Evolutionary conservation across 1,284 basidiomycete species (phyloP).

Genomic region (Boletus hoseneyae): DNA sequence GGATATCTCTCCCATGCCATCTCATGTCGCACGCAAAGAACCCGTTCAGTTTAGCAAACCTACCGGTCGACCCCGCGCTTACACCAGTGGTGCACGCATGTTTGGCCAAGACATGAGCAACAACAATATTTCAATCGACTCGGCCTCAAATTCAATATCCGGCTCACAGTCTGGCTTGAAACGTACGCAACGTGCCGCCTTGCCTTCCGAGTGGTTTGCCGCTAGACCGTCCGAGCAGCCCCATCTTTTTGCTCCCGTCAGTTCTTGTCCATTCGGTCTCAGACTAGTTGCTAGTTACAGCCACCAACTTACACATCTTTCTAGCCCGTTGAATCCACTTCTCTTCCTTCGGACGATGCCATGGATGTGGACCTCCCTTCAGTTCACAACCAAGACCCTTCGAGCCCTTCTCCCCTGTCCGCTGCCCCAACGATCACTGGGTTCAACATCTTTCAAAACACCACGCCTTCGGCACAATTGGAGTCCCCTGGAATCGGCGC

Average conservation of each 20-base stretch:
- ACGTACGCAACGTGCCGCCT: constrained; percentile 52
- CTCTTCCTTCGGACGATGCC: constrained; percentile 52
- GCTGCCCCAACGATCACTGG: constrained; percentile 49
- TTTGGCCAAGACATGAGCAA: constrained; percentile 75
- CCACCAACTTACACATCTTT: constrained; percentile 6
- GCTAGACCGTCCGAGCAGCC: constrained; percentile 22
- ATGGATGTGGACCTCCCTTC: constrained; percentile 71
- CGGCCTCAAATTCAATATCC: constrained; percentile 32
- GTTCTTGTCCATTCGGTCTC: constrained; percentile 18
- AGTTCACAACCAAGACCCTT: constrained; percentile 28
- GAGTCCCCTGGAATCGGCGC: constrained; percentile 37
- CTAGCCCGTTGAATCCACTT: constrained; percentile 38
- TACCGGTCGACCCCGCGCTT: constrained; percentile 51
- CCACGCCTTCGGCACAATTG: constrained; percentile 46
- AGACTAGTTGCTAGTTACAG: background rate
- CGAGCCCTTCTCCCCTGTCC: constrained; percentile 44
- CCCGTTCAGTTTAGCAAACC: constrained; percentile 28
- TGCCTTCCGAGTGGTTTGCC: constrained; percentile 63
- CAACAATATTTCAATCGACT: constrained; percentile 22
- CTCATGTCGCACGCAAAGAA: constrained; percentile 31
- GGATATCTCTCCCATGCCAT: constrained; percentile 73
- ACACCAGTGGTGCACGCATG: constrained; percentile 56
- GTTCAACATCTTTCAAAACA: constrained; percentile 63
- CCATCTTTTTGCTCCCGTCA: constrained; percentile 33
- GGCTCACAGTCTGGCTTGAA: constrained; percentile 45